These are phyloP conservation scores for Wickerhamomyces chambardii DNA, from an alignment of 805 yeast species.

Conservation along the genomic window DNA sequence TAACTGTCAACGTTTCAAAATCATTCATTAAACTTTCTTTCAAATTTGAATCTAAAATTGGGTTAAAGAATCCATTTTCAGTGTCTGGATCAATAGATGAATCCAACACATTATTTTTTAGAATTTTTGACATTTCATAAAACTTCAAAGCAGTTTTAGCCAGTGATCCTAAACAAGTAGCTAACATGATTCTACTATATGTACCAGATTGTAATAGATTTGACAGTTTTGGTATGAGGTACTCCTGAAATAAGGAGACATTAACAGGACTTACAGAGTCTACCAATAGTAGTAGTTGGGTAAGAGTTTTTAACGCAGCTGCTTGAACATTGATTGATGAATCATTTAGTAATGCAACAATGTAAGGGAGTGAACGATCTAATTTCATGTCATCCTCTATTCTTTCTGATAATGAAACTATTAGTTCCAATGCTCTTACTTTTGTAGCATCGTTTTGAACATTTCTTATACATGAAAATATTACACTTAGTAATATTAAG, in stretches of 20 bases:
- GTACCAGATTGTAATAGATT: slow-evolving; percentile 29
- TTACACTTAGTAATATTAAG: slow-evolving; percentile 45
- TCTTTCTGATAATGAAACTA: slow-evolving; percentile 67
- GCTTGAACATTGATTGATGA: slow-evolving; percentile 55
- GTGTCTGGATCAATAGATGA: slow-evolving; percentile 33
- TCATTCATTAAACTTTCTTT: slow-evolving; percentile 37
- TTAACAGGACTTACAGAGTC: slow-evolving; percentile 66
- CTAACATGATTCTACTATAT: slow-evolving; percentile 58
- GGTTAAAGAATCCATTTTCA: slow-evolving; percentile 27
- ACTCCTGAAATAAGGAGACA: slow-evolving; percentile 71
- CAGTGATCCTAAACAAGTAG: slow-evolving; percentile 64
- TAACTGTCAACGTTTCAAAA: slow-evolving; percentile 58
- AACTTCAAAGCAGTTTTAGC: slow-evolving; percentile 57
- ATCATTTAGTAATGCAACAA: slow-evolving; percentile 68
- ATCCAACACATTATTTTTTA: slow-evolving; percentile 27
- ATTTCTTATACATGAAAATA: slow-evolving; percentile 51
- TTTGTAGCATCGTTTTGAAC: slow-evolving; percentile 52
- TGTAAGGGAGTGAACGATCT: slow-evolving; percentile 78
- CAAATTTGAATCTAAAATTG: slow-evolving; percentile 23
- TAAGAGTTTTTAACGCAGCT: slow-evolving; percentile 51
- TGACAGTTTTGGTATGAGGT: slow-evolving; percentile 62
- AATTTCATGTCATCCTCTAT: slow-evolving; percentile 77
- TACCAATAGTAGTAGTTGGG: slow-evolving; percentile 60
- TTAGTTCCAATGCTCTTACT: slow-evolving; percentile 64
- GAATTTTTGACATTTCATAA: slow-evolving; percentile 48